Base-by-base conservation (phyloP, 495 filamentous ascomycete genomes). In the Rhypophila decipiens region DNA sequence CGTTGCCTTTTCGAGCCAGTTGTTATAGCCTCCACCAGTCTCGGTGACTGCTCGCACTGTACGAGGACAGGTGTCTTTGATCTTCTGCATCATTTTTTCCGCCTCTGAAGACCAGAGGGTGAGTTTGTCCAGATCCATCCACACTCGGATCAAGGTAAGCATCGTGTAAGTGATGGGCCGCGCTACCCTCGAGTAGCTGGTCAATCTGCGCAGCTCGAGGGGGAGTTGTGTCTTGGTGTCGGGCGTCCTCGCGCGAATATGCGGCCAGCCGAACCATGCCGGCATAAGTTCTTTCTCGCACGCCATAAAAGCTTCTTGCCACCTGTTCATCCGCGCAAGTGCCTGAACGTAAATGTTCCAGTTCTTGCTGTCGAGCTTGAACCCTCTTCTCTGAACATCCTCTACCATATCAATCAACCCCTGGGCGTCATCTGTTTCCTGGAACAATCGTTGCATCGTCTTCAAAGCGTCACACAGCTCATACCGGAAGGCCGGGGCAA, bases 251-350 rank as follows among this genome's bases (percentile, higher is more conserved):
- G 11, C 34, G 5, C 64, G 65, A 22, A 55, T 56, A 2, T n/a
- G 31, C 11, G 44, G 51, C 89, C 89, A 95, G 18, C 86, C 86
- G 2, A 72, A 72, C 76, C 86, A 94, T 36, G 76, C 69, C 4
- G 77, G 77, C 78, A 91, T 89, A 46, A 95, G 79, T 24, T 80
- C 73, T 11, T 67, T 51, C 65, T 95, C 89, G 66, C 84, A 89
- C 18, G 79, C 52, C 24, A 57, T 43, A 59, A 93, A 93, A 33
- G 88, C 87, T 20, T 64, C 48, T 20, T 60, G 57, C 47, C 61
- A 66, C 21, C 59, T 49, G 31, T 69, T 61, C 46, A 69, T 47
- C 22, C 65, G 56, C 27, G 71, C 71, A 5, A 84, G 71, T 21
- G 55, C 44, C 49, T 75, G 69, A 46, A 86, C 65, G 51, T 80